A percentile compares a stretch with the other conserved stretches of the same genome.
These are phyloP conservation scores for Cytospora chrysosperma DNA, from an alignment of 2,329 filamentous ascomycete species.

Conservation along the genomic window DNA sequence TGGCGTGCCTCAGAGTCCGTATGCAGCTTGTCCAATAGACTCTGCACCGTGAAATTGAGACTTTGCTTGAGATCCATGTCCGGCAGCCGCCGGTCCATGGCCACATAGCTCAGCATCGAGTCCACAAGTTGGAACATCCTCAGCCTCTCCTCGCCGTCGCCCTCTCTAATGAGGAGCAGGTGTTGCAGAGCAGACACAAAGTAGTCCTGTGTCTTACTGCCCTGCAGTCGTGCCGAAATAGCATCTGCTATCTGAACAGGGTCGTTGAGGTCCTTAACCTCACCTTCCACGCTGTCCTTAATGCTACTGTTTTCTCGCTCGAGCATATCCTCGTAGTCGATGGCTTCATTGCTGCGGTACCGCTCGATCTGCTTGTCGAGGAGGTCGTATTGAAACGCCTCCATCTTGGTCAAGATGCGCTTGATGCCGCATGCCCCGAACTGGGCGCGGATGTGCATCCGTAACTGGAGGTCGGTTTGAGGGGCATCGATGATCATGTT, in stretches of 20 bases:
- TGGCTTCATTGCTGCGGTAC: conserved; percentile 90
- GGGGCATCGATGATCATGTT: conserved; percentile 96
- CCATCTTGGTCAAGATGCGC: conserved; percentile 93
- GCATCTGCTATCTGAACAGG: conserved; percentile 92
- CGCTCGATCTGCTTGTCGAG: conserved; percentile 98
- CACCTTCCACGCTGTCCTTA: conserved; percentile 81
- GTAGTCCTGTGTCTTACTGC: conserved; percentile 87
- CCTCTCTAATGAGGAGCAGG: conserved; percentile 86
- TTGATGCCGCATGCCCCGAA: conserved; percentile 96
- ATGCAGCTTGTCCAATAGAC: conserved; percentile 89
- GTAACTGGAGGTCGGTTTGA: conserved; percentile 82
- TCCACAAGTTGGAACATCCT: conserved; percentile 98
- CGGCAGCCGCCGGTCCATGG: conserved; percentile 92
- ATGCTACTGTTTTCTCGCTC: conserved; percentile 89
- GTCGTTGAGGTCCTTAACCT: conserved; percentile 89
- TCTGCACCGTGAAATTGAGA: conserved; percentile 96
- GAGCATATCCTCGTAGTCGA: conserved; percentile 96
- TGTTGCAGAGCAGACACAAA: conserved; percentile 95
- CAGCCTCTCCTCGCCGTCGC: conserved; percentile 85
- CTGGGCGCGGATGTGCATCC: conserved; percentile 92
- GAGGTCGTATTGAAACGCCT: conserved; percentile 94
- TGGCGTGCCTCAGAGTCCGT: conserved; percentile 94
- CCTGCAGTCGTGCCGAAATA: conserved; percentile 80
- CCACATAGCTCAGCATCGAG: conserved; percentile 98
- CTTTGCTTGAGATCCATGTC: conserved; percentile 98